A percentile compares a stretch with the other conserved stretches of the same genome.
phyloP scores from a whole-genome alignment of 2,329 filamentous ascomycete species.

The Endocalyx cinctus region DNA sequence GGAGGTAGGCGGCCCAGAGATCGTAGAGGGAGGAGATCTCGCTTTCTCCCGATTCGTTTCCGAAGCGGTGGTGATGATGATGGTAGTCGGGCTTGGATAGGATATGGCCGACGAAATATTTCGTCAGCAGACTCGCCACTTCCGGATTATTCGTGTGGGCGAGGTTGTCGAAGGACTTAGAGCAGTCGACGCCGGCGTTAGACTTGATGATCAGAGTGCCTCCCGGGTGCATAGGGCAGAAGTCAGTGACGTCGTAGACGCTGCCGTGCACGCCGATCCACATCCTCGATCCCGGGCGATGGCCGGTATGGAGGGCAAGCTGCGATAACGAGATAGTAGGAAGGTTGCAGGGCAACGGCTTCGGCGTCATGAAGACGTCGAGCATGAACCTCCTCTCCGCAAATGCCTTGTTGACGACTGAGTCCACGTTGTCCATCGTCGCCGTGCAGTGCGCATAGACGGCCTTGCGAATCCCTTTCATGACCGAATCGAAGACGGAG shows the following conservation, averaged over 20 bases:
- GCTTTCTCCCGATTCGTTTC: too few species aligned
- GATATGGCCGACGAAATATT: conserved; percentile 50
- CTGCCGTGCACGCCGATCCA: conserved; percentile 50
- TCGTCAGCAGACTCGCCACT: conserved; percentile 46
- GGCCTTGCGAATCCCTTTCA: conserved; percentile 51
- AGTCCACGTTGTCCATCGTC: conserved; percentile 46
- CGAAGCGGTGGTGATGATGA: too few species aligned
- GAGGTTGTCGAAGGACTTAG: conserved; percentile 48
- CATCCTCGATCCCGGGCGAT: conserved; percentile 39
- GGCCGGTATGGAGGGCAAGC: conserved; percentile 46
- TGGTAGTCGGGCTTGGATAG: conserved; percentile 45
- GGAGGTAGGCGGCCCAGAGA: conserved; percentile 46
- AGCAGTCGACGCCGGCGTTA: conserved; percentile 51
- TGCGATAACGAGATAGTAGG: conserved; percentile 46
- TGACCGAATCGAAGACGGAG: conserved; percentile 48
- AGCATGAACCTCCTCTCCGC: conserved; percentile 53
- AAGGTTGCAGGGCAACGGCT: conserved; percentile 44
- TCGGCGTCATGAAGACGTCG: conserved; percentile 53
- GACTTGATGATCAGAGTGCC: conserved; percentile 50
- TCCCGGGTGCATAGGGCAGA: conserved; percentile 48
- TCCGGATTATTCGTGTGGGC: conserved; percentile 52
- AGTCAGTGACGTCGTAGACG: conserved; percentile 51
- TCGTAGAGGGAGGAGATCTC: conserved; percentile 44
- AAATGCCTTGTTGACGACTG: conserved; percentile 47
- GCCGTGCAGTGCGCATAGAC: conserved; percentile 49